Evolutionary conservation across 2,329 filamentous ascomycete genomes (phyloP).

Genomic region (Xylaria sp.): DNA sequence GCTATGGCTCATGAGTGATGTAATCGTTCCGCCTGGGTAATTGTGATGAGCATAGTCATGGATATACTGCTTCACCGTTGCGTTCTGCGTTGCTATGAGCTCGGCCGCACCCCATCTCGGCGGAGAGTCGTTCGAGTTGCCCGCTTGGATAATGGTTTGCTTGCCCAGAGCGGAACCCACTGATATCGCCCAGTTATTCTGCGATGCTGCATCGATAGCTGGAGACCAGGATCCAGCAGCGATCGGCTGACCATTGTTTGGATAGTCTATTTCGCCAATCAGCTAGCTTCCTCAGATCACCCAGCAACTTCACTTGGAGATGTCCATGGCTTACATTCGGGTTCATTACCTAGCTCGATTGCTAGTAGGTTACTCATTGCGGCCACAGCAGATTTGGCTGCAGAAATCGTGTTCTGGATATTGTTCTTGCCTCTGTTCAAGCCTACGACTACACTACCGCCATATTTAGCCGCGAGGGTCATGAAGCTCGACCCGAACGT

Average conservation of each 20-base stretch:
- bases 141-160: slow-evolving; percentile 54
- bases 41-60: slow-evolving; percentile 60
- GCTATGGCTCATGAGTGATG: slow-evolving; percentile 58
- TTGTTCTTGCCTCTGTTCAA: slow-evolving; percentile 65
- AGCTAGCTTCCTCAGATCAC: slow-evolving; percentile 5
- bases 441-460: slow-evolving; percentile 62
- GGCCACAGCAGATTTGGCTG: slow-evolving; percentile 58
- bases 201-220: slow-evolving; percentile 53
- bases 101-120: slow-evolving; percentile 54
- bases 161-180: slow-evolving; percentile 52
- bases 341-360: slow-evolving; percentile 68
- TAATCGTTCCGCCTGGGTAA: slow-evolving; percentile 58
- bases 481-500: slow-evolving; percentile 66
- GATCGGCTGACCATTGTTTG: slow-evolving; percentile 53
- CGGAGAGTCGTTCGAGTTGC: slow-evolving; percentile 54
- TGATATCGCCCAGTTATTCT: slow-evolving; percentile 53
- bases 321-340: slow-evolving; percentile 54
- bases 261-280: slow-evolving; percentile 48
- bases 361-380: slow-evolving; percentile 62
- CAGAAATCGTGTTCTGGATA: slow-evolving; percentile 64
- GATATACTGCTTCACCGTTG: slow-evolving; percentile 53
- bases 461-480: slow-evolving; percentile 60
- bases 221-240: slow-evolving; percentile 53
- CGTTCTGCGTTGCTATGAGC: slow-evolving; percentile 53
- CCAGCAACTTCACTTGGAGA: neutral